Base-by-base conservation (phyloP, 1,284 basidiomycete genomes). In the Leccinum subrobustum region DNA sequence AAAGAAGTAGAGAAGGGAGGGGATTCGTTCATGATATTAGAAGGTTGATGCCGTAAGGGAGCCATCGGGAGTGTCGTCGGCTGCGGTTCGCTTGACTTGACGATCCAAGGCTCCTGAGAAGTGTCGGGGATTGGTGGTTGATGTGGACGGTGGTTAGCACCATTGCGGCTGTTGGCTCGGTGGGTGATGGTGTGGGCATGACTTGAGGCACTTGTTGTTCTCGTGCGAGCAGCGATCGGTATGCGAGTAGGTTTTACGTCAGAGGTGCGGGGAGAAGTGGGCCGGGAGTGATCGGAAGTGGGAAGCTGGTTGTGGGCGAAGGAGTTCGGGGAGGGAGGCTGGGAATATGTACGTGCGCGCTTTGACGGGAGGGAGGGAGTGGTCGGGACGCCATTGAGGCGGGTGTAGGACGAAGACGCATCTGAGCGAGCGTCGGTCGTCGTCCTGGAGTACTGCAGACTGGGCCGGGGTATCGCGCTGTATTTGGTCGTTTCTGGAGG, bases 291-390 rank as follows among this genome's bases (percentile, higher is more conserved):
- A 14, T 72, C 71, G 18, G 77, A 74, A 20, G 72, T 67, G 29
- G 74, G 68, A 29, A 76, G 74, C 52, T 73, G 70, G 54, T 71
- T 70, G 55, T 64, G 72, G 44, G 70, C 23, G 35, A 70, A 63
- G 55, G 60, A 59, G 12, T 65, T 60, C 52, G 71, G 64, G 18
- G 61, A 66, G 20, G 67, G 62, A 56, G 70, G 87, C 64, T 86
- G 83, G 12, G 88, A 90, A 63, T 85, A 80, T 7, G 89, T 88
- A 72, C 70, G 84, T 65, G 70, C 78, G 77, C 76, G 79, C 65
- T 68, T 70, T 62, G 67, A 64, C 54, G 73, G 54, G 18, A 33
- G 2, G 35, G 63, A 23, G 27, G 60, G 29, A 8, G 66, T 54
- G 16, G 67, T 52, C 31, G 65, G 58, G 52, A 62, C 51, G 65